A percentile compares a stretch with the other conserved stretches of the same genome.
Conservation (phyloP, 768 basidiomycete species). For the Boletus sp. region DNA sequence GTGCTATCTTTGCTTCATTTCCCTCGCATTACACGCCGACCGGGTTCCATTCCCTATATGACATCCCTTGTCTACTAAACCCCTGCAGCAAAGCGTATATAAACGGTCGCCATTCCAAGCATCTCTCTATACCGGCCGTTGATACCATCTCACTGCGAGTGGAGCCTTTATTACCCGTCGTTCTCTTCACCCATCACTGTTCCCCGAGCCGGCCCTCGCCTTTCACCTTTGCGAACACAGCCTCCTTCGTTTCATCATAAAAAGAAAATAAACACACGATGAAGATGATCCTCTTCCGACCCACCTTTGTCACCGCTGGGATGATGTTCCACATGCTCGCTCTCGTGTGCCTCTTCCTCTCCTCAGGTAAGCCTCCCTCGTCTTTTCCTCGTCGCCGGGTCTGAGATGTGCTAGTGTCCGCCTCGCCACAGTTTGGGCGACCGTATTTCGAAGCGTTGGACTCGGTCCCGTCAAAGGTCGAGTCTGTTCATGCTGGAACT, state of each 20-base stretch:
- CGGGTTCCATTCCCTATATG: constrained; percentile 15
- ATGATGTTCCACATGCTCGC: constrained; percentile 2
- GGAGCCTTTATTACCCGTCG: too few relatives aligned
- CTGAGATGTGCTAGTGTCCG: constrained; percentile 12
- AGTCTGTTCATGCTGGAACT: too few relatives aligned
- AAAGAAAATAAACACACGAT: constrained; percentile 2
- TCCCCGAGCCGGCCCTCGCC: constrained; percentile 16
- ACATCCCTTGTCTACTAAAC: constrained; percentile 10
- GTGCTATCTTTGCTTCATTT: background rate
- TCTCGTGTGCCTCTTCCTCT: constrained; percentile 9
- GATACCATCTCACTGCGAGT: too few relatives aligned
- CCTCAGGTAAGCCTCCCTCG: constrained; percentile 12
- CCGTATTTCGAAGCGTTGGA: constrained; percentile 14
- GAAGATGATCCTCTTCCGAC: constrained; percentile 24
- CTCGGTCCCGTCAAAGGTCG: background rate
- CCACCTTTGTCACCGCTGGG: constrained; percentile 10
- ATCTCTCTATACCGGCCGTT: too few relatives aligned
- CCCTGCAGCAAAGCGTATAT: too few relatives aligned
- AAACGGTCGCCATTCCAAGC: background rate
- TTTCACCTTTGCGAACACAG: background rate
- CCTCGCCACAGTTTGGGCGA: constrained; percentile 22
- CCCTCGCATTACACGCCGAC: too few relatives aligned
- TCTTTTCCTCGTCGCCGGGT: too few relatives aligned
- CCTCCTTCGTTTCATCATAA: background rate
- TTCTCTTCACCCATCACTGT: background rate